Evolutionary conservation across 352 stramenopile genomes (phyloP).

Genomic region (Phytophthora palmivora): DNA sequence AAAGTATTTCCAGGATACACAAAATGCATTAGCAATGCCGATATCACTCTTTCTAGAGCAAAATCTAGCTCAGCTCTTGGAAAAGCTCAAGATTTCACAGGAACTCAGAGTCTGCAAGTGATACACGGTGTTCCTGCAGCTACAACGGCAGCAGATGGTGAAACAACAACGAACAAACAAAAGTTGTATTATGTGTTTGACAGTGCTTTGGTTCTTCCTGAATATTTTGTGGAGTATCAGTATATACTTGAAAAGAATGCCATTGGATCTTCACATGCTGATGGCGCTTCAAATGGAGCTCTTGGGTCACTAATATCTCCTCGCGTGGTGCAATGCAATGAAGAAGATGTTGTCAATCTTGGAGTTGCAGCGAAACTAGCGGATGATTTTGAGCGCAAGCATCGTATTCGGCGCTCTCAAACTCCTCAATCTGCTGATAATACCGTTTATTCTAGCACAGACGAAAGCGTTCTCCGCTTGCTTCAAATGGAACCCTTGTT

Average conservation of each 20-base stretch:
- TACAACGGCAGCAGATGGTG: conserved; percentile 16
- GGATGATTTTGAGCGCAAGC: conserved; percentile 69
- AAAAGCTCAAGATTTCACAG: conserved; percentile 41
- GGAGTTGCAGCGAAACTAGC: conserved; percentile 39
- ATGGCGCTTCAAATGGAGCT: neutral
- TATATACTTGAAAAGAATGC: conserved; percentile 41
- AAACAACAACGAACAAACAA: conserved; percentile 42
- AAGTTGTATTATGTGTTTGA: conserved; percentile 87
- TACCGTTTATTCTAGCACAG: conserved; percentile 21
- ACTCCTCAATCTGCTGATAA: conserved; percentile 26
- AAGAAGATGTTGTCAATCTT: conserved; percentile 42
- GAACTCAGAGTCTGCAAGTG: conserved; percentile 69
- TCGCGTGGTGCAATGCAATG: conserved; percentile 14
- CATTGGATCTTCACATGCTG: conserved; percentile 9
- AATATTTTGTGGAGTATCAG: conserved; percentile 89
- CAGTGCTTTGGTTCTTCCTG: conserved; percentile 75
- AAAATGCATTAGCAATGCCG: conserved; percentile 42
- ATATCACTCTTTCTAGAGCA: conserved; percentile 21
- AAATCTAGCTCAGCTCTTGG: conserved; percentile 23
- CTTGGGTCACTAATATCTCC: conserved; percentile 12
- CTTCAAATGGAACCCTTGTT: conserved; percentile 57
- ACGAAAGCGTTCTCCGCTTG: conserved; percentile 40
- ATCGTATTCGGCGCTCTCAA: conserved; percentile 52
- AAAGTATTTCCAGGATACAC: conserved; percentile 88
- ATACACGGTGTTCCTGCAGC: conserved; percentile 21